Evolutionary conservation across 2,329 filamentous ascomycete genomes (phyloP).

Genomic region (Sclerotinia trifoliorum): DNA sequence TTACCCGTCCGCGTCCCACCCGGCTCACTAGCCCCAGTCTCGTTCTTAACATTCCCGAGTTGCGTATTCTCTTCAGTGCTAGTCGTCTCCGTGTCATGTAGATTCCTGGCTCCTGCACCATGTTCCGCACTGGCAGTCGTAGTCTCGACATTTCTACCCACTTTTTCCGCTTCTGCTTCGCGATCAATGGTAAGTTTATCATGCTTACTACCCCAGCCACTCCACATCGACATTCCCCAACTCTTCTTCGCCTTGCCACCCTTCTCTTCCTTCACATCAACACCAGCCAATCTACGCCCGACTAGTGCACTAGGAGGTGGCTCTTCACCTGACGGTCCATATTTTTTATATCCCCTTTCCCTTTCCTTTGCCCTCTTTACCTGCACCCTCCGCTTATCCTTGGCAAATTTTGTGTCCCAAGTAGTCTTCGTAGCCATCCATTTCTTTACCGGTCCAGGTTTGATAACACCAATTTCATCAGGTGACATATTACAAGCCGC

Average conservation of each 20-base stretch:
- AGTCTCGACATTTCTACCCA: conserved; percentile 43
- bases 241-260: conserved; percentile 61
- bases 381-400: conserved; percentile 68
- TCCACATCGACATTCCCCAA: conserved; percentile 79
- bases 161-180: conserved; percentile 53
- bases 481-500: conserved; percentile 61
- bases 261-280: conserved; percentile 45
- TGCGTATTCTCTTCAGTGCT: conserved; percentile 27
- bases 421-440: conserved; percentile 75
- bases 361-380: conserved; percentile 73
- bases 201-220: conserved; percentile 83
- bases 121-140: conserved; percentile 43
- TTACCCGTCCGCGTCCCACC: conserved; percentile 45
- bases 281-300: conserved; percentile 58
- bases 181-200: conserved; percentile 70
- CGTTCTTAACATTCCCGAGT: too few relatives aligned
- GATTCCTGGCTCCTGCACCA: conserved; percentile 44
- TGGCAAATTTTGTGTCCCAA: conserved; percentile 72
- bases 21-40: too few relatives aligned
- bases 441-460: conserved; percentile 73
- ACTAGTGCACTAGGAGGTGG: conserved; percentile 85
- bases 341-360: conserved; percentile 66
- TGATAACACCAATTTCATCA: conserved; percentile 73
- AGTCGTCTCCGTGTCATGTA: conserved; percentile 26
- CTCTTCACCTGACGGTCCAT: conserved; percentile 62